Evolutionary conservation across 306 rosid genomes (phyloP), one percentile per base, ranked within the genome.

Genomic region (Quercus parvula): DNA sequence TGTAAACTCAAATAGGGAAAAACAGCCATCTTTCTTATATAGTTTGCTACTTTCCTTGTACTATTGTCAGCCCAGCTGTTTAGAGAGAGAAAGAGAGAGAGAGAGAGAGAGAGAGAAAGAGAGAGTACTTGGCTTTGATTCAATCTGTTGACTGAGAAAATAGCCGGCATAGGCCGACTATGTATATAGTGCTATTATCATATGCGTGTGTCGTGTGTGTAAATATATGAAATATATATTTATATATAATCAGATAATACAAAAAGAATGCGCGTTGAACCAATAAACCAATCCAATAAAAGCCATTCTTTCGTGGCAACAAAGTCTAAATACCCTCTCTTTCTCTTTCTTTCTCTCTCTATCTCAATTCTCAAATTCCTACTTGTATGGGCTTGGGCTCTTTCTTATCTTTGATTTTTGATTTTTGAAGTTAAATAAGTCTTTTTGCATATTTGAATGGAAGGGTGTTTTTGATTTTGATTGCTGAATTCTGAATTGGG

Each of bases 91-190:
- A n/a, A 22, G 22, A 22, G 22, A 22, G 8, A 20, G 31, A 0
- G 24, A 13, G 74, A 76, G 64, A 76, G 75, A 27, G 62, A 79
- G 75, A 79, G 77, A 71, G 64, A 76, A 74, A 27, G 68, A 79
- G 75, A 79, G 79, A 71, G 80, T 58, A 14, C 12, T 8, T 20
- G 14, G 52, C 8, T 67, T 67, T 67, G 72, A 9, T 28, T 67
- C 75, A 66, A 68, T 81, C 82, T 87, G 86, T 92, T 90, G 98
- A 92, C 94, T 82, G 83, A 77, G 86, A 77, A 41, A 76, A 55
- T 64, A 44, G 96, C 92, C 97, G 96, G 93, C 94, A 75, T 77
- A 69, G 84, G 94, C 92, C 94, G 92, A 82, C 91, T 71, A 70
- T 77, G 76, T 79, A 46, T 66, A 76, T 79, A 55, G 77, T 75